These are phyloP conservation scores for Petasospora rhodanensis DNA, from an alignment of 1,139 yeast genomes.

Conservation along the genomic window DNA sequence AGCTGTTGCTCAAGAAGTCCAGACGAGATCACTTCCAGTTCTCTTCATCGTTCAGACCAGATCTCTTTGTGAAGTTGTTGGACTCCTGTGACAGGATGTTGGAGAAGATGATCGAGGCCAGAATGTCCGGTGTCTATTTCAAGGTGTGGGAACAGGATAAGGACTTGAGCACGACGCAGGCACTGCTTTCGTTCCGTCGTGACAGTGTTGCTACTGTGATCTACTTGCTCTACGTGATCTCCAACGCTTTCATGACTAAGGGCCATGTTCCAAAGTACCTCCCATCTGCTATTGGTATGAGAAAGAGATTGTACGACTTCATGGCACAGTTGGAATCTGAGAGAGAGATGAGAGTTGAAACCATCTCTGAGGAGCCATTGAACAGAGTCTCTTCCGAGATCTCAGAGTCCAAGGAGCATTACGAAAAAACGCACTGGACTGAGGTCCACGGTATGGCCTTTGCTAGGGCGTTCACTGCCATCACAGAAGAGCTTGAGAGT, in stretches of 20 bases:
- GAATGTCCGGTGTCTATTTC: slow-evolving; percentile 43
- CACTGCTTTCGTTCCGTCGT: slow-evolving; percentile 39
- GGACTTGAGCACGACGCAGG: slow-evolving; percentile 33
- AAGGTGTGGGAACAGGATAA: slow-evolving; percentile 41
- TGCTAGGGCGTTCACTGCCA: slow-evolving; percentile 42
- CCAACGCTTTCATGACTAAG: slow-evolving; percentile 35
- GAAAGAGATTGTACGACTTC: slow-evolving; percentile 40
- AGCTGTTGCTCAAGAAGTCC: slow-evolving; percentile 34
- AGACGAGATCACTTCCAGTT: slow-evolving; percentile 35
- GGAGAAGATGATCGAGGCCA: slow-evolving; percentile 42
- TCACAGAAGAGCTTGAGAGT: slow-evolving; percentile 39
- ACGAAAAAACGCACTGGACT: slow-evolving; percentile 38
- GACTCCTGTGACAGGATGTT: slow-evolving; percentile 36
- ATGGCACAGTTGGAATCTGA: slow-evolving; percentile 30
- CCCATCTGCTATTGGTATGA: slow-evolving; percentile 40
- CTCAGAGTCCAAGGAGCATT: slow-evolving; percentile 11
- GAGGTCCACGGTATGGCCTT: slow-evolving; percentile 46
- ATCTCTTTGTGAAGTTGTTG: slow-evolving; percentile 29
- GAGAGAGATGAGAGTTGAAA: slow-evolving; percentile 6
- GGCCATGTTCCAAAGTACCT: slow-evolving; percentile 35
- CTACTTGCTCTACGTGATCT: slow-evolving; percentile 36
- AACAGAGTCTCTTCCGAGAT: slow-evolving; percentile 3
- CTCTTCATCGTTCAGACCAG: slow-evolving; percentile 27
- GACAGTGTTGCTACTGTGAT: slow-evolving; percentile 45
- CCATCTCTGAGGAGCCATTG: slow-evolving; percentile 10